Conservation (phyloP, 495 filamentous ascomycete genomes). For the Patellaria atrata region DNA sequence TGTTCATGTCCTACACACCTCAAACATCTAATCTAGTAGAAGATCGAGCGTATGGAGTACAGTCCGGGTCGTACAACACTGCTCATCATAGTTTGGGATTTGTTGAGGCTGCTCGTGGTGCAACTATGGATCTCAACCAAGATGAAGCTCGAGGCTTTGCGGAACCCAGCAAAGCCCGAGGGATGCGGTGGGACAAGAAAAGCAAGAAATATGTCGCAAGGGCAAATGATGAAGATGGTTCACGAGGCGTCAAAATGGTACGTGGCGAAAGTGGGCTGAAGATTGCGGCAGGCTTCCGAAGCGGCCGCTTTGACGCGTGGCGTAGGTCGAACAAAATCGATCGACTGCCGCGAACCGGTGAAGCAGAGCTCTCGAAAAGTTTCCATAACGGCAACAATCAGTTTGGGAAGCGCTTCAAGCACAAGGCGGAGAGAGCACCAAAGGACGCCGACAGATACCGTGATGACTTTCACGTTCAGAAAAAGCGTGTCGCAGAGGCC, state of each 20-base stretch:
- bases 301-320: slow-evolving; percentile 87
- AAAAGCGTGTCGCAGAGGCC: slow-evolving; percentile 78
- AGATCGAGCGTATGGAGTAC: slow-evolving; percentile 81
- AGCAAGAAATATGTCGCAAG: slow-evolving; percentile 83
- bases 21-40: slow-evolving; percentile 61
- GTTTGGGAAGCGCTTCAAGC: slow-evolving; percentile 48
- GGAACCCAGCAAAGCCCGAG: slow-evolving; percentile 48
- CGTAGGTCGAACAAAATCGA: slow-evolving; percentile 68
- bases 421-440: slow-evolving; percentile 71
- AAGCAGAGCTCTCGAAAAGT: slow-evolving; percentile 44
- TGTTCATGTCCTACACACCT: slow-evolving; percentile 93
- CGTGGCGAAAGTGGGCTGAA: slow-evolving; percentile 87
- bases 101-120: slow-evolving; percentile 63
- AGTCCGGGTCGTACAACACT: slow-evolving; percentile 48
- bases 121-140: slow-evolving; percentile 75
- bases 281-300: slow-evolving; percentile 84
- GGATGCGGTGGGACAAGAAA: slow-evolving; percentile 94
- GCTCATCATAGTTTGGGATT: slow-evolving; percentile 51
- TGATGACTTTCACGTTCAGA: slow-evolving; percentile 77
- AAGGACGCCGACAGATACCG: slow-evolving; percentile 84
- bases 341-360: slow-evolving; percentile 64
- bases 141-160: slow-evolving; percentile 65
- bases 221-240: slow-evolving; percentile 89
- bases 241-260: slow-evolving; percentile 68
- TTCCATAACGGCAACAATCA: slow-evolving; percentile 18